Percentiles rank a stretch among this genome's conserved stretches.
These are phyloP conservation scores for Cryphonectria nitschkei DNA, from an alignment of 2,329 filamentous ascomycete species.

Conservation along the genomic window DNA sequence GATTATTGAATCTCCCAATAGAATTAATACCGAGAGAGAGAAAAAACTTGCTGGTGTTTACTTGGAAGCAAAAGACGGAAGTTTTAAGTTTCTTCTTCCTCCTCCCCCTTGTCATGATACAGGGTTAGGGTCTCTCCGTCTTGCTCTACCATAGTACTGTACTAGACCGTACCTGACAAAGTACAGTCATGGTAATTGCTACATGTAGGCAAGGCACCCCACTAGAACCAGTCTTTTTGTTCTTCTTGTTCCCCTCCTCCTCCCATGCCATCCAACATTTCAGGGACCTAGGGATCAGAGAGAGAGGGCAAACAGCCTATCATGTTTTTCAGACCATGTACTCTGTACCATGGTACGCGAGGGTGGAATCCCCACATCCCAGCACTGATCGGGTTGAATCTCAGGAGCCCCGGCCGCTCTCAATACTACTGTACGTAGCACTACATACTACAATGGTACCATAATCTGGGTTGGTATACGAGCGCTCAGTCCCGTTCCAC, in stretches of 20 bases:
- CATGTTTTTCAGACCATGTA: background rate
- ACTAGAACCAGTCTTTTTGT: background rate
- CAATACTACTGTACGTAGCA: background rate
- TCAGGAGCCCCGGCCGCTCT: background rate
- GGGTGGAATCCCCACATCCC: background rate
- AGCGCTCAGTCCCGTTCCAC: slow-evolving; percentile 3
- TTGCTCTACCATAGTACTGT: background rate
- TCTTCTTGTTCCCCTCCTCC: background rate
- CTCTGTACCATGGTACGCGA: background rate
- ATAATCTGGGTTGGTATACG: background rate
- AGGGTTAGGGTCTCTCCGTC: background rate
- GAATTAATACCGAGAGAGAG: background rate
- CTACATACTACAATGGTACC: background rate
- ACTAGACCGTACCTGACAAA: background rate
- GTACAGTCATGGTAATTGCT: background rate
- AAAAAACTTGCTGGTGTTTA: background rate
- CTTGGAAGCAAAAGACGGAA: background rate
- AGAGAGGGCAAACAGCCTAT: background rate
- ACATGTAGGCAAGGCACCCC: background rate
- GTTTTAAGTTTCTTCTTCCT: background rate
- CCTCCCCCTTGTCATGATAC: background rate
- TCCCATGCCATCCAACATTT: background rate
- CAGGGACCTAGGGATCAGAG: background rate
- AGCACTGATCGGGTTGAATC: background rate
- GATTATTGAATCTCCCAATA: background rate